Evolutionary conservation across 345 rosid species (phyloP).

Genomic region (Melastoma malabathricum): DNA sequence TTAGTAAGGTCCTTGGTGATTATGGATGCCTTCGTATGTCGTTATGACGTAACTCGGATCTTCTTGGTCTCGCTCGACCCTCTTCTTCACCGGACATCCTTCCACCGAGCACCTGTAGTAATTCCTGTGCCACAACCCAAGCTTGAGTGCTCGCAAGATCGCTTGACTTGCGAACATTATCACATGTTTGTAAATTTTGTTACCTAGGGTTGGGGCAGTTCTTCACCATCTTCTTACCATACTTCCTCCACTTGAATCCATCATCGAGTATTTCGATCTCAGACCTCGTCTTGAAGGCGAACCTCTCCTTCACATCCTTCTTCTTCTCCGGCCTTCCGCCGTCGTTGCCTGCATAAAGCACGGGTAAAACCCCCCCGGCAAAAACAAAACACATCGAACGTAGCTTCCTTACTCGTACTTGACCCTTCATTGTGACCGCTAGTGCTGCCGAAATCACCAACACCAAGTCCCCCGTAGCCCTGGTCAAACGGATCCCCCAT

Average conservation of each 20-base stretch:
- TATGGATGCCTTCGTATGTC: conserved; percentile 70
- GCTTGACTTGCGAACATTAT: neutral
- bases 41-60: conserved; percentile 70
- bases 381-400: neutral
- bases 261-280: conserved; percentile 77
- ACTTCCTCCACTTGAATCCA: conserved; percentile 93
- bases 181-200: neutral
- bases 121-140: conserved; percentile 31
- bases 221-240: conserved; percentile 96
- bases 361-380: neutral
- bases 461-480: conserved; percentile 19
- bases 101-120: conserved; percentile 66
- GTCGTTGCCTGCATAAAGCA: conserved; percentile 11
- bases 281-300: conserved; percentile 69
- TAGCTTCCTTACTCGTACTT: conserved; percentile 5
- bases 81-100: conserved; percentile 81
- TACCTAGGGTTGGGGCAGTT: conserved; percentile 92
- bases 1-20: conserved; percentile 29
- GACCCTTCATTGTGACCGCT: conserved; percentile 16
- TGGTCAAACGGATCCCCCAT: conserved; percentile 12
- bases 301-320: conserved; percentile 38
- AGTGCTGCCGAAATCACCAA: conserved; percentile 10
- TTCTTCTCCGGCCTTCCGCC: conserved; percentile 11
- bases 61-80: conserved; percentile 73
- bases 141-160: neutral